These are phyloP conservation scores for Hanseniaspora thailandica DNA, from an alignment of 805 yeast species.

Conservation along the genomic window DNA sequence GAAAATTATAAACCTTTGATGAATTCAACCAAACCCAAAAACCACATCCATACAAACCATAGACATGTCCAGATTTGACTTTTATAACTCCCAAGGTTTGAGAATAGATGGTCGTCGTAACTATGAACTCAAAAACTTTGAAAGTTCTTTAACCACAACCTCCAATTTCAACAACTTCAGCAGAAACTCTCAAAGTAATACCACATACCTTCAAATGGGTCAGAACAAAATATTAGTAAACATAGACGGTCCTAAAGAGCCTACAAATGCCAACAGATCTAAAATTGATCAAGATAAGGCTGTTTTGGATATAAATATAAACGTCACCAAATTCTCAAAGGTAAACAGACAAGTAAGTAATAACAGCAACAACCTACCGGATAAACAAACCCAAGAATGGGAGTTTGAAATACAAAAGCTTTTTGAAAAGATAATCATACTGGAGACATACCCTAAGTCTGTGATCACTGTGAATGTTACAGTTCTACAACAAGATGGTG, in stretches of 20 bases:
- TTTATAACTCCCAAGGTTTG: constrained; percentile 91
- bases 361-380: constrained; percentile 28
- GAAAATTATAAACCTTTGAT: no score
- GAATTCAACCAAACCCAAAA: neutral
- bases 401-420: constrained; percentile 57
- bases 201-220: constrained; percentile 85
- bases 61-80: constrained; percentile 55
- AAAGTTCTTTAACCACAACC: constrained; percentile 42
- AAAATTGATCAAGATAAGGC: constrained; percentile 43
- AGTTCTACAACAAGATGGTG: constrained; percentile 84
- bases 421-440: constrained; percentile 60
- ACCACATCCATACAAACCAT: neutral
- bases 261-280: constrained; percentile 37
- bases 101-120: constrained; percentile 89
- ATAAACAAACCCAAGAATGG: constrained; percentile 62
- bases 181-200: constrained; percentile 89
- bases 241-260: constrained; percentile 86
- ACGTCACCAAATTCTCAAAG: constrained; percentile 71
- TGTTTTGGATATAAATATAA: constrained; percentile 49
- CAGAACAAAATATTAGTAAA: constrained; percentile 76
- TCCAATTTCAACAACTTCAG: constrained; percentile 28
- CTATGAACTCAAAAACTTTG: constrained; percentile 79
- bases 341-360: constrained; percentile 51
- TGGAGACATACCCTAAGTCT: constrained; percentile 71
- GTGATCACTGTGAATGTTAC: constrained; percentile 62